Evolutionary conservation across 73 alveolate genomes (phyloP).

Genomic region (Uronychia binucleata): DNA sequence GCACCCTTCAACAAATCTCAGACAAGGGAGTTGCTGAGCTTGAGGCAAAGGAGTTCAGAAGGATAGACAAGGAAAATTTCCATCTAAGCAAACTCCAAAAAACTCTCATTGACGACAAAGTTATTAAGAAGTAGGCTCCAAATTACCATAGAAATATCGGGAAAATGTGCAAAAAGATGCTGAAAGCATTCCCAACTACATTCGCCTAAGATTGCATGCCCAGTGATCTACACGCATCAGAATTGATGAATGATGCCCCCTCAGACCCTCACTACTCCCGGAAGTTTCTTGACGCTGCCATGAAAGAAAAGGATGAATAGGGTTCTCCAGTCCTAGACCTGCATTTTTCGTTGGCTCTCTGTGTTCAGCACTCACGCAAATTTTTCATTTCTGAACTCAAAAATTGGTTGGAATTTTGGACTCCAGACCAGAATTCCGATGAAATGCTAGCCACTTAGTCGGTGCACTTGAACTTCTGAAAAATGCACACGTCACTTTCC

Average conservation of each 20-base stretch:
- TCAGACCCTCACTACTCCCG: neutral
- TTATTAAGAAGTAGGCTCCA: neutral
- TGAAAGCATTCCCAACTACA: neutral
- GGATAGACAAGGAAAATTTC: neutral
- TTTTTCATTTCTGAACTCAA: neutral
- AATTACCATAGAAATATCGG: neutral
- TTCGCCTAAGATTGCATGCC: neutral
- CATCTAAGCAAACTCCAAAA: neutral
- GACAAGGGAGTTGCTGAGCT: neutral
- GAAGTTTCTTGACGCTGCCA: neutral
- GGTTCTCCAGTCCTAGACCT: neutral
- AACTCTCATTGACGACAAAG: neutral
- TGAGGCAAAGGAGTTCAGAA: neutral
- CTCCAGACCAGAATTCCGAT: neutral
- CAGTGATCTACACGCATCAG: neutral
- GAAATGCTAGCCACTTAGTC: neutral
- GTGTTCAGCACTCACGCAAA: neutral
- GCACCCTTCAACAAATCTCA: neutral
- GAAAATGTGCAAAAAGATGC: neutral
- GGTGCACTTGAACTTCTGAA: neutral
- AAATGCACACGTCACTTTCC: neutral
- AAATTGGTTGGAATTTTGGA: neutral
- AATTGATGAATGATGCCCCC: neutral
- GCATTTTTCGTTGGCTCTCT: neutral
- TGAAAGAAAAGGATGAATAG: neutral